Evolutionary conservation across 1,284 basidiomycete genomes (phyloP).

Genomic region (Apiotrichum laibachii): DNA sequence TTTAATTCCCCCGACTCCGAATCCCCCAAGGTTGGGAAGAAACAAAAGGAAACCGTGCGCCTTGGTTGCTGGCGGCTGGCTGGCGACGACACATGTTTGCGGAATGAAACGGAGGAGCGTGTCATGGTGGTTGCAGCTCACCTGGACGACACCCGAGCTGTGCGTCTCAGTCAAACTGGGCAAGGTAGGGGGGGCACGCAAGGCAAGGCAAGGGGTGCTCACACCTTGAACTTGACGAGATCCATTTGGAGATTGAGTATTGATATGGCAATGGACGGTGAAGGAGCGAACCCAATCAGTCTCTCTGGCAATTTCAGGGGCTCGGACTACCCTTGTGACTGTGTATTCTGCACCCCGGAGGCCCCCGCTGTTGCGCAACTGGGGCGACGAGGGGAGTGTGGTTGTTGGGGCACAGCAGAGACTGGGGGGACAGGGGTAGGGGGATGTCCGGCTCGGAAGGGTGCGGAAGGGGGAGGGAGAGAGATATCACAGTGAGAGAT

Average conservation of each 20-base stretch:
- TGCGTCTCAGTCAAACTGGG: slow-evolving; percentile 4
- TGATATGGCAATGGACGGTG: neutral
- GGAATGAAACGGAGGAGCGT: neutral
- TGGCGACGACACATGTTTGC: neutral
- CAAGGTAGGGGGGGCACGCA: neutral
- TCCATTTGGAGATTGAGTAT: slow-evolving; percentile 15
- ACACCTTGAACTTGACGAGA: slow-evolving; percentile 47
- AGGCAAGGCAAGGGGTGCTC: slow-evolving; percentile 5
- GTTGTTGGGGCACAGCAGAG: too few relatives aligned
- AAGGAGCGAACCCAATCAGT: neutral
- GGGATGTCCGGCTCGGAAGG: slow-evolving; percentile 1
- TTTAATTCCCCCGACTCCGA: neutral
- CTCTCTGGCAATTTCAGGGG: too few relatives aligned
- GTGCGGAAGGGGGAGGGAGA: neutral
- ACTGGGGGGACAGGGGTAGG: neutral
- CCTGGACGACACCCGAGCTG: slow-evolving; percentile 43
- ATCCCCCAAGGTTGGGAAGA: neutral
- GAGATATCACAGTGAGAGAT: too few relatives aligned
- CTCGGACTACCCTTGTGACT: too few relatives aligned
- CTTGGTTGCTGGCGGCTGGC: neutral
- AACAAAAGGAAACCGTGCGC: neutral
- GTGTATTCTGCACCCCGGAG: too few relatives aligned
- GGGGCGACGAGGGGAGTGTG: neutral
- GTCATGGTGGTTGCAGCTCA: slow-evolving; percentile 8
- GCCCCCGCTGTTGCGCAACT: too few relatives aligned